Base-by-base conservation (phyloP, 129 eudicot genomes). In the Ambrosia artemisiifolia region DNA sequence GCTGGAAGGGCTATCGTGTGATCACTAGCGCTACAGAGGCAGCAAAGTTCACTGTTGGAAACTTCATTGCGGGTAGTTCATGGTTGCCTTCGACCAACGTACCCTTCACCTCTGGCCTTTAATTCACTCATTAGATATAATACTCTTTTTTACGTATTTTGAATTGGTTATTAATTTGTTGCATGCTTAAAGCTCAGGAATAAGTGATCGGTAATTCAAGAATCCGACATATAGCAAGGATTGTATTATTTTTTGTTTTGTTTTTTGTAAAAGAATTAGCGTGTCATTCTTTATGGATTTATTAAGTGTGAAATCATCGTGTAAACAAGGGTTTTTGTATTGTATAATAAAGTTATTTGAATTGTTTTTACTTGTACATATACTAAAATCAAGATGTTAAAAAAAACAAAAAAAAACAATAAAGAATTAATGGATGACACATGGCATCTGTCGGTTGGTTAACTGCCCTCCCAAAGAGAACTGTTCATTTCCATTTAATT, bases 21-120 rank as follows among this genome's bases (percentile, higher is more conserved):
- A 83, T 85, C 33, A 85, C 85, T 11, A 76, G 74, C 16, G 81
- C 74, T 3, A 74, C 81, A 0, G 84, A 80, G 75, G 90, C 80
- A 0, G 63, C 75, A 3, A 28, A 80, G 40, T 82, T 79, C 55
- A 76, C 84, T 0, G 86, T 75, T 16, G 86, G 82, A 24, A 85
- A 75, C 64, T 85, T 85, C 4, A 79, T 85, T 10, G 78, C 75
- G 1, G 89, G 89, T 1, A 78, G 74, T 71, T 82, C 86, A 7
- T 85, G 90, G 90, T 69, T 85, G 72, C 84, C 86, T 49, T 73
- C 71, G 6, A 79, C 84, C 34, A 79, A 63, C 55, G 86, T 85
- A 32, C 86, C 90, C 11, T 85, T 71, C 16, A 68, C 84, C 6
- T 71, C 86, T 18, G 89, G 85, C 5, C 82, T 85, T 63, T 85